Base-by-base conservation (phyloP, 2,329 filamentous ascomycete genomes). In the Paramyrothecium roridum region DNA sequence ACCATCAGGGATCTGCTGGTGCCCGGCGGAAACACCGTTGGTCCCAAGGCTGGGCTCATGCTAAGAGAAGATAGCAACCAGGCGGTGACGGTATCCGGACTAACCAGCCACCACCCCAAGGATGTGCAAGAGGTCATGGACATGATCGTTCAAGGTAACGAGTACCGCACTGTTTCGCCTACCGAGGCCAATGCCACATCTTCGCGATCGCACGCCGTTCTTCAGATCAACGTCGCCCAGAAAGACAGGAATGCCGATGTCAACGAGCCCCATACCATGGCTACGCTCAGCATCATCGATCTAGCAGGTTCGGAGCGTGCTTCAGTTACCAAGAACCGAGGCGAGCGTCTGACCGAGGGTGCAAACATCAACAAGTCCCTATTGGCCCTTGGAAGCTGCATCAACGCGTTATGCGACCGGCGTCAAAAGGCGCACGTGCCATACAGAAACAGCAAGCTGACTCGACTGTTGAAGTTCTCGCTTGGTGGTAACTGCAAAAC, bases 341-440 rank as follows among this genome's bases (percentile, higher is more conserved):
- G 95, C 54, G 93, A 96, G 69, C 83, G 95, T 40, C 77, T 99
- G 40, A 80, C 93, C 16, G 95, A 99, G 73, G 95, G 95, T 60
- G 95, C 95, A 65, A 99, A 99, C 73, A 99, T 99, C 83, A 99
- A 99, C 84, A 97, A 98, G 70, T 99, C 95, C 2, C 81, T 99
- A 3, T 85, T 99, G 17, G 93, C 95, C 0, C 78, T 99, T 10
- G 95, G 95, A 59, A 93, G 93, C 73, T 99, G 95, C 75, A 99
- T 99, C 80, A 99, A 99, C 66, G 96, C 95, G 6, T 85, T 99
- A 17, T 99, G 95, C 75, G 95, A 99, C 68, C 86, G 90, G 4
- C 85, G 91, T 52, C 96, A 95, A 75, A 88, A 86, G 61, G 95
- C 96, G 62, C 95, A 99, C 72, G 90, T 99, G 16, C 95, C 95